phyloP scores from a whole-genome alignment of 768 basidiomycete species.

The Daedalea quercina region DNA sequence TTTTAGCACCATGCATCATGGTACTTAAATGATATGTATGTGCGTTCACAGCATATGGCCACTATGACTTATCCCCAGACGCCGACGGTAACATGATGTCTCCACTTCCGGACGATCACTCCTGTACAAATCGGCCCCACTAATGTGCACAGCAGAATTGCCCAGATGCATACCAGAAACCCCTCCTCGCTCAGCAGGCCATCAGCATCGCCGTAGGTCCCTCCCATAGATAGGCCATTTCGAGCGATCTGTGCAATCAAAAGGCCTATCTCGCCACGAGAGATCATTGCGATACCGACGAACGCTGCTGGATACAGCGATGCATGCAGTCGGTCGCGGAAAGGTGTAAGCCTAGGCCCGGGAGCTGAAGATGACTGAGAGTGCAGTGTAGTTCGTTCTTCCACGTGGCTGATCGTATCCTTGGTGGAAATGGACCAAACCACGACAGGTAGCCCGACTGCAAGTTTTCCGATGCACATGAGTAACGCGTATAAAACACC shows the following conservation, averaged over 20 bases:
- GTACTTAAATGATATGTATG: too few relatives aligned
- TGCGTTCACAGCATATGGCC: too few relatives aligned
- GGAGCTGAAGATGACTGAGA: not conserved
- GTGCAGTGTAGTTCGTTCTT: too few relatives aligned
- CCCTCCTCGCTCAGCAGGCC: constrained; percentile 26
- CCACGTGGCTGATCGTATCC: too few relatives aligned
- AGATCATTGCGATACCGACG: constrained; percentile 46
- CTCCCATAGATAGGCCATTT: not conserved
- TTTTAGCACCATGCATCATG: too few relatives aligned
- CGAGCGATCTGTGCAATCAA: constrained; percentile 45
- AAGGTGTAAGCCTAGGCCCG: not conserved
- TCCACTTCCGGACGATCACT: constrained; percentile 15
- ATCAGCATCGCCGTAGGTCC: constrained; percentile 20
- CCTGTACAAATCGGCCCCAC: constrained; percentile 26
- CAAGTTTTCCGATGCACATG: constrained; percentile 48
- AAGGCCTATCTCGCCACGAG: constrained; percentile 64
- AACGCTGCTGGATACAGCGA: constrained; percentile 10
- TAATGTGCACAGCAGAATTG: constrained; percentile 38
- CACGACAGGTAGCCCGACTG: constrained; percentile 40
- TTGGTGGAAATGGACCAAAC: constrained; percentile 22
- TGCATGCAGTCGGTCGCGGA: not conserved
- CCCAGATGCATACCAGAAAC: constrained; percentile 38
- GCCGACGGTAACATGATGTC: constrained; percentile 5
- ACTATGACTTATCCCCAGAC: constrained; percentile 10
- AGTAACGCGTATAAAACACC: constrained; percentile 51